Percentiles rank a stretch among this genome's conserved stretches.
Conservation (phyloP, 2,329 filamentous ascomycete species). For the Paracamarosporium sp. region DNA sequence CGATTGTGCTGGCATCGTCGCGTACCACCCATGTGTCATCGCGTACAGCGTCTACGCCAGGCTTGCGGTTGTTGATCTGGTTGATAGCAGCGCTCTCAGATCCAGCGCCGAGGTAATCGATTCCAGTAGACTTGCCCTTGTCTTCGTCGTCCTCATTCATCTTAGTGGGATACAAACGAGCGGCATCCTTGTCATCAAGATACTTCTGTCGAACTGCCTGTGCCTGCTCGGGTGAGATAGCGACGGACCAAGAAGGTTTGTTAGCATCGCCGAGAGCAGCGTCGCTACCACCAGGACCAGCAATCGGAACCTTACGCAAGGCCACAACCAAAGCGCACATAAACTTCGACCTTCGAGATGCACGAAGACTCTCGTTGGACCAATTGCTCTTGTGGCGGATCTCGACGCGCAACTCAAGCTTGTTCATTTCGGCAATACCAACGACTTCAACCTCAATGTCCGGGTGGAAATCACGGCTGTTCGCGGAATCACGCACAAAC, state of each 20-base stretch:
- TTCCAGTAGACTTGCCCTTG: constrained; percentile 37
- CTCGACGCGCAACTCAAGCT: constrained; percentile 80
- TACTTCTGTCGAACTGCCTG: constrained; percentile 63
- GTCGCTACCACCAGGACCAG: constrained; percentile 76
- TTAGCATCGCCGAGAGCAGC: constrained; percentile 64
- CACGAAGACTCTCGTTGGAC: constrained; percentile 77
- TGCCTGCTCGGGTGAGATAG: constrained; percentile 74
- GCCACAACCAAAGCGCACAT: constrained; percentile 91
- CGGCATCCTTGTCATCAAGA: constrained; percentile 62
- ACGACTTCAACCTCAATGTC: constrained; percentile 80
- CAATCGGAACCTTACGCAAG: constrained; percentile 85
- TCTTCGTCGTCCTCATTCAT: constrained; percentile 34
- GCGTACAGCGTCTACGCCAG: constrained; percentile 51
- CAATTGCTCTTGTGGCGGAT: constrained; percentile 81
- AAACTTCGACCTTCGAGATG: constrained; percentile 87
- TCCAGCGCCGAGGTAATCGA: constrained; percentile 40
- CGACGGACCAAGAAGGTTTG: constrained; percentile 85
- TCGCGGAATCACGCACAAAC: constrained; percentile 84
- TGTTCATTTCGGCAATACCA: constrained; percentile 84
- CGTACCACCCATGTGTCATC: constrained; percentile 54
- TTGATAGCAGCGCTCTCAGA: constrained; percentile 48
- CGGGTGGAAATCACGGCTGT: constrained; percentile 87
- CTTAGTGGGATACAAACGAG: constrained; percentile 67
- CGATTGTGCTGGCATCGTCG: constrained; percentile 46
- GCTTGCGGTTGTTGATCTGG: constrained; percentile 52